phyloP scores from a whole-genome alignment of 2,329 filamentous ascomycete species.

The Alternaria panax region DNA sequence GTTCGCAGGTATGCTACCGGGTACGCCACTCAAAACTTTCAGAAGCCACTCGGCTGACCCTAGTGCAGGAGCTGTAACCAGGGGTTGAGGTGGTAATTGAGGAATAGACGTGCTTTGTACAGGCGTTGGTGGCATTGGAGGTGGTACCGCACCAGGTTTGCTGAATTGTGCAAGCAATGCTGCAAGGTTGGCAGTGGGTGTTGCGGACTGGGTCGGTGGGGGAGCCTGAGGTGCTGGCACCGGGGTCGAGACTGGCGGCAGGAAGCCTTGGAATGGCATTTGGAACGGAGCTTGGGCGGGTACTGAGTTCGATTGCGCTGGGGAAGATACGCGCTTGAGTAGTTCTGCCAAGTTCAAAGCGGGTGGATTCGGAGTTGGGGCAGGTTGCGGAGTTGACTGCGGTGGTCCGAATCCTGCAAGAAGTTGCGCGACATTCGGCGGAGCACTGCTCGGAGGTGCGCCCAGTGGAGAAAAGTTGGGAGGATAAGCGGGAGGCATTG shows the following conservation, averaged over 20 bases:
- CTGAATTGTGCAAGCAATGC: constrained; percentile 43
- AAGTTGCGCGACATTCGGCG: constrained; percentile 41
- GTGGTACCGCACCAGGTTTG: constrained; percentile 31
- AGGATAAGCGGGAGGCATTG: constrained; percentile 27
- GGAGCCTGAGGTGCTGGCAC: constrained; percentile 29
- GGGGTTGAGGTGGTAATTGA: constrained; percentile 29
- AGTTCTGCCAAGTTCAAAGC: constrained; percentile 40
- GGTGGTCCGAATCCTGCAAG: constrained; percentile 35
- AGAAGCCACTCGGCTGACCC: constrained; percentile 42
- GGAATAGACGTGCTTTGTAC: constrained; percentile 25
- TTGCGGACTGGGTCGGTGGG: constrained; percentile 35
- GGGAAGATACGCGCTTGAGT: constrained; percentile 39
- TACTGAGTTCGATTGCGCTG: constrained; percentile 33
- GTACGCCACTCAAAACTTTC: constrained; percentile 40
- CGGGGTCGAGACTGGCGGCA: constrained; percentile 31
- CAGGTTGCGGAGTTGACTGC: constrained; percentile 29
- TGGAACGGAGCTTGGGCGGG: constrained; percentile 37
- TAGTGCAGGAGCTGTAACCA: constrained; percentile 20
- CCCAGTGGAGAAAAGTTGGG: constrained; percentile 24
- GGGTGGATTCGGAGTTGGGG: constrained; percentile 29
- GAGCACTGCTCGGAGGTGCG: constrained; percentile 28
- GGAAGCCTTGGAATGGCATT: constrained; percentile 37
- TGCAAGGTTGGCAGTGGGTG: constrained; percentile 42
- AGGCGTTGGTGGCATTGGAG: constrained; percentile 24
- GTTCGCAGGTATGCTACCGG: constrained; percentile 37